Conservation (phyloP, 2,329 filamentous ascomycete species). For the Claviceps sp. region DNA sequence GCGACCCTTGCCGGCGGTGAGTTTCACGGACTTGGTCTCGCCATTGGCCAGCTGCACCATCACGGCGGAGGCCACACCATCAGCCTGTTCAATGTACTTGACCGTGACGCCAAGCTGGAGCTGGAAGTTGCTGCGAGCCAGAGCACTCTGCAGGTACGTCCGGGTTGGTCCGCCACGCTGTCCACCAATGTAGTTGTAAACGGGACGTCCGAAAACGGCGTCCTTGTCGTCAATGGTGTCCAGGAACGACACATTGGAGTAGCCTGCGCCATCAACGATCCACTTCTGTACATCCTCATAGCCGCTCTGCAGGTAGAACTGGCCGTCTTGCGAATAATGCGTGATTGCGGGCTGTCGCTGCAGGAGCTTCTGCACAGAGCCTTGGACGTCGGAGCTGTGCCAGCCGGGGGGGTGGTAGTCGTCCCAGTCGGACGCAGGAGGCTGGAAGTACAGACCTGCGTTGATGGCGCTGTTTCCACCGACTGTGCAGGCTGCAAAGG, state of each 20-base stretch:
- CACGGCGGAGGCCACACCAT: constrained; percentile 27
- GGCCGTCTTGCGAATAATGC: constrained; percentile 28
- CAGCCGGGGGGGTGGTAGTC: constrained; percentile 34
- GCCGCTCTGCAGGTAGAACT: constrained; percentile 32
- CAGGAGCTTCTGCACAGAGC: constrained; percentile 31
- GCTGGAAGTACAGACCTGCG: constrained; percentile 39
- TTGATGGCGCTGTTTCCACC: constrained; percentile 41
- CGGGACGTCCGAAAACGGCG: constrained; percentile 33
- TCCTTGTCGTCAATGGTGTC: constrained; percentile 30
- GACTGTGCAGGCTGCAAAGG: constrained; percentile 35
- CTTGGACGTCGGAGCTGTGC: constrained; percentile 34
- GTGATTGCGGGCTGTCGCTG: constrained; percentile 29
- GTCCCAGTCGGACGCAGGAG: constrained; percentile 38
- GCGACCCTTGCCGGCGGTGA: constrained; percentile 7
- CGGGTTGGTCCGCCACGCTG: constrained; percentile 34
- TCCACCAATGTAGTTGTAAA: constrained; percentile 33
- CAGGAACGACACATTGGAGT: constrained; percentile 33
- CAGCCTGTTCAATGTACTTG: constrained; percentile 27
- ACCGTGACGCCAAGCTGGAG: constrained; percentile 30
- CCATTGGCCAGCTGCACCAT: constrained; percentile 20
- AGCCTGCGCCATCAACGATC: constrained; percentile 35
- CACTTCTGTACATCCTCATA: constrained; percentile 29
- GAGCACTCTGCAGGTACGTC: constrained; percentile 35
- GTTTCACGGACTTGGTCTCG: constrained; percentile 17
- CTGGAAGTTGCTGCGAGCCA: constrained; percentile 27